phyloP scores from a whole-genome alignment of 306 rosid genomes.

The Prosopis cineraria region DNA sequence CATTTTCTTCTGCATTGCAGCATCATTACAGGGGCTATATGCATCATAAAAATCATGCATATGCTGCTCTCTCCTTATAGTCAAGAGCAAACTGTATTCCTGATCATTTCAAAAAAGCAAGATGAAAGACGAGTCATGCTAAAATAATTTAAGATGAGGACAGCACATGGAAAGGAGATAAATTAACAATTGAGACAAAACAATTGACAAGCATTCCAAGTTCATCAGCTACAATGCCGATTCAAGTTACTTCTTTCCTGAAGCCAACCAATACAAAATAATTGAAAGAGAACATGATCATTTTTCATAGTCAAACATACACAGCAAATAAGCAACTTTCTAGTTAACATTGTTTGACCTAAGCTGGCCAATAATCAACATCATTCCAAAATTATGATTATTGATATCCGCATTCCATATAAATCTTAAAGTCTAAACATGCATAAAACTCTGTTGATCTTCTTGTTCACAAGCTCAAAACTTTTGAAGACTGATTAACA shows the following conservation, averaged over 20 bases:
- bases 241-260: not conserved
- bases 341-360: constrained; percentile 10
- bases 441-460: not conserved
- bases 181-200: not conserved
- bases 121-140: constrained; percentile 29
- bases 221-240: constrained; percentile 11
- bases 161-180: not conserved
- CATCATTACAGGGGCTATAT: constrained; percentile 58
- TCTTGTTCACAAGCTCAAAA: not conserved
- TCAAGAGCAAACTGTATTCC: constrained; percentile 91
- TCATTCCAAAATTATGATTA: not conserved
- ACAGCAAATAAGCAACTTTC: constrained; percentile 17
- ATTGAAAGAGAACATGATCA: not conserved
- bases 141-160: not conserved
- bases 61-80: constrained; percentile 82
- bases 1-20: constrained; percentile 81
- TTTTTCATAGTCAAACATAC: constrained; percentile 15
- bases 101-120: constrained; percentile 40
- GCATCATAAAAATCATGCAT: constrained; percentile 95
- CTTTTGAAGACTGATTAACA: not conserved
- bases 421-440: not conserved
- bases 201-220: constrained; percentile 25
- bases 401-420: not conserved
- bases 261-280: not conserved
- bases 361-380: constrained; percentile 24